Conservation (phyloP, 2,329 filamentous ascomycete genomes). For the Neospermospora avenae region DNA sequence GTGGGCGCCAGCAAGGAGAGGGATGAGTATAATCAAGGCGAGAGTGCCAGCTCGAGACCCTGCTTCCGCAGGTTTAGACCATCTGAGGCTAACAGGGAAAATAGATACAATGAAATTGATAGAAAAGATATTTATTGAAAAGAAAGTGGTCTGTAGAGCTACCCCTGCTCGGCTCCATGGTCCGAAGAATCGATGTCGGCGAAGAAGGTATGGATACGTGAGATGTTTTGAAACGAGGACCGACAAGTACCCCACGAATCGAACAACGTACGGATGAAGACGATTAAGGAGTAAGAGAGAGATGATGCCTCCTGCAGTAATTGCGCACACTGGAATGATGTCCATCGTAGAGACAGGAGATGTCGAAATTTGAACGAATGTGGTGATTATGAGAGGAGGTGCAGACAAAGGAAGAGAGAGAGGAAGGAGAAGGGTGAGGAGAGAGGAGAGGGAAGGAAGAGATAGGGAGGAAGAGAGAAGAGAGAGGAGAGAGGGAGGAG, state of each 20-base stretch:
- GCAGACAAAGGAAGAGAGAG: neutral
- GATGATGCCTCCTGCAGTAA: neutral
- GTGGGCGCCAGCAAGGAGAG: conserved; percentile 24
- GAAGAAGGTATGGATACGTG: neutral
- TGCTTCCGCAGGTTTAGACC: conserved; percentile 11
- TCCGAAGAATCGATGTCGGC: neutral
- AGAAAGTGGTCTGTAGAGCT: neutral
- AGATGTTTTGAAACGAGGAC: neutral
- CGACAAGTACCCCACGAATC: neutral
- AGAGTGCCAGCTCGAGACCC: conserved; percentile 17
- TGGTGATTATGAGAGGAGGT: neutral
- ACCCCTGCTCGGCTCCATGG: neutral
- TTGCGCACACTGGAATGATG: neutral
- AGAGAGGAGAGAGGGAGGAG: too few species aligned
- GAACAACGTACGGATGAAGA: neutral
- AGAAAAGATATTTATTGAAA: neutral
- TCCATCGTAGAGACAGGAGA: neutral
- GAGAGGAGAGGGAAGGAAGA: too few species aligned
- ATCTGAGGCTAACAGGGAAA: neutral
- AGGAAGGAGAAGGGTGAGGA: too few species aligned
- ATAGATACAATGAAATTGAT: neutral
- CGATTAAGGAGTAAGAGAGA: neutral
- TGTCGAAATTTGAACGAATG: neutral
- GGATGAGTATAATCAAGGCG: conserved; percentile 21
- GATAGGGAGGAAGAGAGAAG: too few species aligned